phyloP scores from a whole-genome alignment of 208 protist species.

The Wallacemonas collosoma region DNA sequence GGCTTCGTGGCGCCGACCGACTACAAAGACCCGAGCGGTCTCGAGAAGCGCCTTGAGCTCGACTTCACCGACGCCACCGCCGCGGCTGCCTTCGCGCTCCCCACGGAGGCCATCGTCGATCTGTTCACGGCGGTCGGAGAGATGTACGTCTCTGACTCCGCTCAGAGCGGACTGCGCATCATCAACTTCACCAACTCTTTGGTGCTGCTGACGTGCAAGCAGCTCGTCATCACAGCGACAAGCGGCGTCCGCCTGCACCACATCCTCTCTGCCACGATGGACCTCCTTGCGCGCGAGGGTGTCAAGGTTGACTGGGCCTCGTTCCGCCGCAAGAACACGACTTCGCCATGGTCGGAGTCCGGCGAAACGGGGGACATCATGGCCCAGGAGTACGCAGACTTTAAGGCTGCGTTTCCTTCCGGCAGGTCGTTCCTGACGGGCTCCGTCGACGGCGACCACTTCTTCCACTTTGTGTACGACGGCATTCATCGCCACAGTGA shows the following conservation, averaged over 20 bases:
- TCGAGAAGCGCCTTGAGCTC: constrained; percentile 88
- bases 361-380: constrained; percentile 81
- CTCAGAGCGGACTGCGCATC: constrained; percentile 30
- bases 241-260: constrained; percentile 73
- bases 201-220: constrained; percentile 43
- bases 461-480: constrained; percentile 89
- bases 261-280: constrained; percentile 45
- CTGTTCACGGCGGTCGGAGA: constrained; percentile 38
- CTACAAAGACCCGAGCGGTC: constrained; percentile 49
- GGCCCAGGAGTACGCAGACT: constrained; percentile 86
- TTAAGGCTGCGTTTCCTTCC: constrained; percentile 75
- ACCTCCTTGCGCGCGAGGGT: constrained; percentile 30
- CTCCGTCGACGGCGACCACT: constrained; percentile 86
- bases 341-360: constrained; percentile 60
- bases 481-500: constrained; percentile 37
- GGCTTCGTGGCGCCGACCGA: constrained; percentile 60
- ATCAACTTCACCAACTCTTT: constrained; percentile 57
- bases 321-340: constrained; percentile 82
- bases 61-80: constrained; percentile 50
- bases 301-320: constrained; percentile 77
- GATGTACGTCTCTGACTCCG: constrained; percentile 37
- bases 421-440: constrained; percentile 82
- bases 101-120: constrained; percentile 46
- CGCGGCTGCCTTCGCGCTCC: constrained; percentile 8
- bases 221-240: constrained; percentile 52